Conservation (phyloP, 805 yeast species). For the Lipomyces lipofer region DNA sequence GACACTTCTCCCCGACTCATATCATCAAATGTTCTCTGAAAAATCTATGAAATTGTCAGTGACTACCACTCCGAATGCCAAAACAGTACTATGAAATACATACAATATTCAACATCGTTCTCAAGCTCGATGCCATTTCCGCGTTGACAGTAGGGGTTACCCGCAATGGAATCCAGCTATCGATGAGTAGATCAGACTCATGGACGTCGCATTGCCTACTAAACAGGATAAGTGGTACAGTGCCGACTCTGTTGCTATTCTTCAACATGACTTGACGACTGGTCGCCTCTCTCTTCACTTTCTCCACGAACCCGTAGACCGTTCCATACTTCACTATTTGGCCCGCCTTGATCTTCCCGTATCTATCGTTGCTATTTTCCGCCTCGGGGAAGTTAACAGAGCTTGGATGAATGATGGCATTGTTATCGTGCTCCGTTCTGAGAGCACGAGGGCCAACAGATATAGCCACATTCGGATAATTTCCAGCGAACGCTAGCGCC, state of each 20-base stretch:
- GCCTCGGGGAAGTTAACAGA: conserved; percentile 24
- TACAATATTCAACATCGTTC: conserved; percentile 1
- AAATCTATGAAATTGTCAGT: background rate
- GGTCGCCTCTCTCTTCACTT: conserved; percentile 19
- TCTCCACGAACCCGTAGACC: conserved; percentile 17
- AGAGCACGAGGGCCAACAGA: conserved; percentile 1
- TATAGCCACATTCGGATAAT: conserved; percentile 27
- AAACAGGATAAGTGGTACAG: conserved; percentile 16
- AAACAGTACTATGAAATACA: background rate
- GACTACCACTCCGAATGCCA: no score
- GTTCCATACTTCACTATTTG: conserved; percentile 16
- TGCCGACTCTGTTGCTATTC: conserved; percentile 1
- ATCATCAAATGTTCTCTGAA: conserved; percentile 2
- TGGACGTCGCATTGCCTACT: conserved; percentile 1
- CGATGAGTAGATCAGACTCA: conserved; percentile 4
- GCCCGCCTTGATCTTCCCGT: conserved; percentile 6
- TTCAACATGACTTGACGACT: conserved; percentile 19
- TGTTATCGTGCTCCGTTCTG: conserved; percentile 18
- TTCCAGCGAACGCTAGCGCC: conserved; percentile 16
- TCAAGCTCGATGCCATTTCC: background rate
- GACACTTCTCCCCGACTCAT: conserved; percentile 1
- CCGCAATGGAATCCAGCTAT: conserved; percentile 22
- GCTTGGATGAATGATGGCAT: conserved; percentile 19
- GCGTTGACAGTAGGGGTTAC: conserved; percentile 3
- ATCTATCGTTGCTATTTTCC: conserved; percentile 5